Percentiles rank a stretch among this genome's conserved stretches.
phyloP scores from a whole-genome alignment of 129 eudicot species.

The Oenanthe sinensis region DNA sequence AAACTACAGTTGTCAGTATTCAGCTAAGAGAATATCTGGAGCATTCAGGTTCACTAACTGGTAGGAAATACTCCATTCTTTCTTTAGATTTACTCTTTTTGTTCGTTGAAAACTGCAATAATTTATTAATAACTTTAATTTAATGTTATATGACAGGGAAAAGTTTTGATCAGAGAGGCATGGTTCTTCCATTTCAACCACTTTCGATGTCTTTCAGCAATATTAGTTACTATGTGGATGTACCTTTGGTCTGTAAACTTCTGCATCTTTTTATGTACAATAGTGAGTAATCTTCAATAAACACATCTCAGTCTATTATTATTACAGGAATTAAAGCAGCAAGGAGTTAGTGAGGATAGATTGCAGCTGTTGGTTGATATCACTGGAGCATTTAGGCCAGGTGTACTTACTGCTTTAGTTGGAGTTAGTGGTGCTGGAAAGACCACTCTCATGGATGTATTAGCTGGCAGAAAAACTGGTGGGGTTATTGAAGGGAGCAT shows the following conservation, averaged over 20 bases:
- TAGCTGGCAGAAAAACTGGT: conserved; percentile 97
- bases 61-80: conserved; percentile 32
- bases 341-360: conserved; percentile 68
- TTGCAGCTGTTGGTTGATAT: conserved; percentile 73
- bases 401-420: conserved; percentile 92
- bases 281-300: background rate
- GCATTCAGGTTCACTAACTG: conserved; percentile 78
- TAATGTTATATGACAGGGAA: conserved; percentile 40
- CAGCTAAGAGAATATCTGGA: conserved; percentile 77
- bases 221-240: conserved; percentile 81
- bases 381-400: conserved; percentile 97
- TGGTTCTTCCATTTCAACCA: conserved; percentile 97
- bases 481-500: conserved; percentile 83
- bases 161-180: conserved; percentile 68
- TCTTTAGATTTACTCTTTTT: background rate
- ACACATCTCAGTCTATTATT: conserved; percentile 7
- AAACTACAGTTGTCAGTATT: conserved; percentile 24
- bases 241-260: conserved; percentile 62
- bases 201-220: conserved; percentile 93
- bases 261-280: conserved; percentile 1
- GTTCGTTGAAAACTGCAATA: background rate
- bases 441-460: conserved; percentile 96
- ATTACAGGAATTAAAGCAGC: conserved; percentile 79
- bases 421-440: conserved; percentile 99
- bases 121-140: conserved; percentile 1